These are phyloP conservation scores for Candida albicans DNA, from an alignment of 1,139 yeast species.

Conservation along the genomic window DNA sequence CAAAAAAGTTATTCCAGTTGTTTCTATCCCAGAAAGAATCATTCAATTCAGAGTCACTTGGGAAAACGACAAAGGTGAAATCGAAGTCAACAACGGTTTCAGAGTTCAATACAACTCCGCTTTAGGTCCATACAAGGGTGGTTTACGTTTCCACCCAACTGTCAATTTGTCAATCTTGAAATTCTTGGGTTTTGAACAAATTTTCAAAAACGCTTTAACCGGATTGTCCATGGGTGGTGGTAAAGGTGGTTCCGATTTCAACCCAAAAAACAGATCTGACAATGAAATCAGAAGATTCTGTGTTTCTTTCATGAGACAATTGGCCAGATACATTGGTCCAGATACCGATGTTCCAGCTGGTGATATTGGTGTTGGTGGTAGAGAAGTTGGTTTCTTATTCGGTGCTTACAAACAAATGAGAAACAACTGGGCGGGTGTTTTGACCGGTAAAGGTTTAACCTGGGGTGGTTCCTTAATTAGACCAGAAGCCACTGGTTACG, in stretches of 20 bases:
- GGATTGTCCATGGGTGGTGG: slow-evolving; percentile 99
- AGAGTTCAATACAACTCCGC: slow-evolving; percentile 99
- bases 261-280: slow-evolving; percentile 93
- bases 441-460: slow-evolving; percentile 95
- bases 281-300: slow-evolving; percentile 96
- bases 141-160: slow-evolving; percentile 95
- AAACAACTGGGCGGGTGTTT: slow-evolving; percentile 95
- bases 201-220: slow-evolving; percentile 96
- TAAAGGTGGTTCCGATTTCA: slow-evolving; percentile 98
- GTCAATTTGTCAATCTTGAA: slow-evolving; percentile 93
- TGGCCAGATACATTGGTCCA: slow-evolving; percentile 93
- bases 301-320: slow-evolving; percentile 91
- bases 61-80: slow-evolving; percentile 93
- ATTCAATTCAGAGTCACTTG: slow-evolving; percentile 96
- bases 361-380: slow-evolving; percentile 91
- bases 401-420: slow-evolving; percentile 95
- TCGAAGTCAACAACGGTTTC: slow-evolving; percentile 95
- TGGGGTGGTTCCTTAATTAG: slow-evolving; percentile 99
- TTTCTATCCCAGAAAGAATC: slow-evolving; percentile 93
- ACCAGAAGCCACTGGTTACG: slow-evolving; percentile 99
- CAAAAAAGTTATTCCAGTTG: slow-evolving; percentile 84
- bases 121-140: slow-evolving; percentile 99
- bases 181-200: slow-evolving; percentile 97
- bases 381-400: slow-evolving; percentile 89
- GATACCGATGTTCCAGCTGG: slow-evolving; percentile 98